phyloP scores from a whole-genome alignment of 2,329 filamentous ascomycete genomes.

The Pyrenophora teres region DNA sequence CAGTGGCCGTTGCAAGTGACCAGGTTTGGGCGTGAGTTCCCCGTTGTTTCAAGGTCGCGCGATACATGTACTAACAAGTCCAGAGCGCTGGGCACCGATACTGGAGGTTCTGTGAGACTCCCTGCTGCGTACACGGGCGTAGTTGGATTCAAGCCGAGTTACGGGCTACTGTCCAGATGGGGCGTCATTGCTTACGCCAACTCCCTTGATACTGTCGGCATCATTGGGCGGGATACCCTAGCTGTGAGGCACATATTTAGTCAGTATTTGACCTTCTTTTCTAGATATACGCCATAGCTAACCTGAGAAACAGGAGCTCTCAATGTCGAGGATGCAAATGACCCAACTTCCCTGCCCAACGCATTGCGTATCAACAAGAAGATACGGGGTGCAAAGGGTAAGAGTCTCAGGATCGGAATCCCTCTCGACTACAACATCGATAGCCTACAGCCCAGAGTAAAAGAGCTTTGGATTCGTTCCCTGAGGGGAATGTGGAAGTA shows the following conservation, averaged over 20 bases:
- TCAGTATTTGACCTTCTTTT: conserved; percentile 7
- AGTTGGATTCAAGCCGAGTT: conserved; percentile 89
- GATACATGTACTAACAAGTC: conserved; percentile 17
- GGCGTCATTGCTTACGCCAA: conserved; percentile 92
- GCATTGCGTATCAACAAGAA: conserved; percentile 54
- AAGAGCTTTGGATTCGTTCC: conserved; percentile 68
- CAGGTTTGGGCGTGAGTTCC: conserved; percentile 61
- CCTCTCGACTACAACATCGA: conserved; percentile 83
- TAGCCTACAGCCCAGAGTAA: conserved; percentile 74
- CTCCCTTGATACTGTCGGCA: conserved; percentile 86
- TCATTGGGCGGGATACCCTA: conserved; percentile 65
- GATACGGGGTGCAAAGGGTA: conserved; percentile 10
- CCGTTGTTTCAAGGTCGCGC: not conserved
- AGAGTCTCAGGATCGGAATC: conserved; percentile 58
- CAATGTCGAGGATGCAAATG: conserved; percentile 67
- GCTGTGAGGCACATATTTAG: conserved; percentile 53
- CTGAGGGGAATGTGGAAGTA: conserved; percentile 63
- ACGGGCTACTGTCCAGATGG: conserved; percentile 82
- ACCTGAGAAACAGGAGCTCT: conserved; percentile 50
- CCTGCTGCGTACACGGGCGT: conserved; percentile 85
- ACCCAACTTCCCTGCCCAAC: conserved; percentile 72
- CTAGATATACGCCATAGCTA: not conserved
- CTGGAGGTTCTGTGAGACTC: conserved; percentile 83
- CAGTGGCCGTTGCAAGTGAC: conserved; percentile 74
- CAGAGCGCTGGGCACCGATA: conserved; percentile 86